Evolutionary conservation across 1,284 basidiomycete genomes (phyloP).

Genomic region (Microbotryum scabiosae): DNA sequence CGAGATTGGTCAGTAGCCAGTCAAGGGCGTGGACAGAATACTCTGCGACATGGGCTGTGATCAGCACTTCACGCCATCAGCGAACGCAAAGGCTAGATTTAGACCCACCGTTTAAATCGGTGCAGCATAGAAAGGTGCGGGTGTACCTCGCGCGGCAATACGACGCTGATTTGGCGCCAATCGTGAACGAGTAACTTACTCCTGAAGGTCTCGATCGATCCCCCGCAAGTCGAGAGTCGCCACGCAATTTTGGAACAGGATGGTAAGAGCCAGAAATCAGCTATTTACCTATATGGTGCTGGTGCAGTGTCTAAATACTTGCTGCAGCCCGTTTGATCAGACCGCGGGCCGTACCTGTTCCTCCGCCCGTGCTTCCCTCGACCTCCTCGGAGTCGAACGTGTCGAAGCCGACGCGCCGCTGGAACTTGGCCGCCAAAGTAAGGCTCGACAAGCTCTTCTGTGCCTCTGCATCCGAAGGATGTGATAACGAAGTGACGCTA

Average conservation of each 20-base stretch:
- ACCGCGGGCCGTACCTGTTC: slow-evolving; percentile 40
- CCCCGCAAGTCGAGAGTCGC: too few relatives aligned
- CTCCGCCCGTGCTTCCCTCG: slow-evolving; percentile 48
- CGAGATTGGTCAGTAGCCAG: slow-evolving; percentile 49
- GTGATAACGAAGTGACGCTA: too few relatives aligned
- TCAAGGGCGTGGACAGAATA: slow-evolving; percentile 75
- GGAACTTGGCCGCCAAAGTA: slow-evolving; percentile 35
- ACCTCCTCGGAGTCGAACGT: slow-evolving; percentile 51
- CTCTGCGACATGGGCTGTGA: slow-evolving; percentile 43
- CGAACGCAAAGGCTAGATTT: neutral
- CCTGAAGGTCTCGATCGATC: neutral
- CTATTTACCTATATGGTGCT: neutral
- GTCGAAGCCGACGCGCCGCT: slow-evolving; percentile 79
- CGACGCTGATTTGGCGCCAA: slow-evolving; percentile 72
- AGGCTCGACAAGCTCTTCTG: neutral
- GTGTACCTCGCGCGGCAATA: slow-evolving; percentile 72
- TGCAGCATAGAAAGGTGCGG: slow-evolving; percentile 81
- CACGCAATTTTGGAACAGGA: neutral
- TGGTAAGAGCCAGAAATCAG: neutral
- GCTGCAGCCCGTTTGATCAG: neutral
- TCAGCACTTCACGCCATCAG: too few relatives aligned
- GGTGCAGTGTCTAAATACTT: too few relatives aligned
- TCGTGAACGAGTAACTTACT: slow-evolving; percentile 34
- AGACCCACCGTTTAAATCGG: slow-evolving; percentile 57
- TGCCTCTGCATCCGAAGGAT: too few relatives aligned